Base-by-base conservation (phyloP, 495 filamentous ascomycete species). In the Aspergillus avenaceus region DNA sequence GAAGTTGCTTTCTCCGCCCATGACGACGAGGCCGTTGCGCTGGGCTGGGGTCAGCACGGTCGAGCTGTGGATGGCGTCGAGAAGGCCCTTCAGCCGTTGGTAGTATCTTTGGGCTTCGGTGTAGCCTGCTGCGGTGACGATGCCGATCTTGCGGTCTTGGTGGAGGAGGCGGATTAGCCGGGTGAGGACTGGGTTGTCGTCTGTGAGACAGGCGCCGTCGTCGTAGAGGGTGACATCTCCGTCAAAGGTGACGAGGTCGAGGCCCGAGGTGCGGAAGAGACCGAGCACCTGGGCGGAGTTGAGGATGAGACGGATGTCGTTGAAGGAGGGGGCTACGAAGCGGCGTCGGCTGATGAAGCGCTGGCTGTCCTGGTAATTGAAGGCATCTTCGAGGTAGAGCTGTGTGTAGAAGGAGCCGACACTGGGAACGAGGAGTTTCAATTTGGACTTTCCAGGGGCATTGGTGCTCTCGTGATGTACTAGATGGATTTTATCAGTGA, bases 211-310 rank as follows among this genome's bases (percentile, higher is more conserved):
- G 56, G 89, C 74, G 9, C 92, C 95, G 61, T 98, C 92, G 54
- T 96, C 90, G 65, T 97, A 97, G 29, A 98, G 81, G 5, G 95
- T 98, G 11, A 98, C 90, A 60, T 98, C 95, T 63, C 95, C 95
- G 65, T 98, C 93, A 59, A 98, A 97, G 12, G 93, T 98, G 41
- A 95, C 83, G 3, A 98, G 82, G 54, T 91, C 78, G 7, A 95
- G 62, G 11, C 64, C 58, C 37, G 76, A 75, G 13, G 76, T 64
- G 31, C 76, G 80, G 6, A 88, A 83, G 2, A 97, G 77, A 42
- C 87, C 87, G 78, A 96, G 85, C 21, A 96, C 72, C 70, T 98
- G 95, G 41, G 93, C 91, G 23, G 93, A 91, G 71, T 97, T 98
- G 54, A 98, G 80, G 44, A 90, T 88, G 6, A 97, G 72, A 3